Conservation (phyloP, 306 rosid species). For the Castanea sativa region DNA sequence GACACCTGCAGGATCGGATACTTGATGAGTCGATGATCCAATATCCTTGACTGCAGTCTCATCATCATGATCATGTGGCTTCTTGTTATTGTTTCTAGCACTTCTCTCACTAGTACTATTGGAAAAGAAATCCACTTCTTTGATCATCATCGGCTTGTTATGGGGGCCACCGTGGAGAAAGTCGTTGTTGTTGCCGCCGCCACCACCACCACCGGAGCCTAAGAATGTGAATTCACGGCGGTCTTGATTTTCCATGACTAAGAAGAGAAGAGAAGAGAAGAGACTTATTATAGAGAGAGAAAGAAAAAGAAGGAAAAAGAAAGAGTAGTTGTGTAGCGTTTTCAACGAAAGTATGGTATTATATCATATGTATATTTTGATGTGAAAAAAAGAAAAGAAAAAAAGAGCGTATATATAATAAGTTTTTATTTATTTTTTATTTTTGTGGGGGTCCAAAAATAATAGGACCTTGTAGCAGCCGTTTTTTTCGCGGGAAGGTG, state of each 20-base stretch:
- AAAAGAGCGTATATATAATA: no score
- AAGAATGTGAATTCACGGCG: conserved; percentile 37
- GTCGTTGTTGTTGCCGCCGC: background rate
- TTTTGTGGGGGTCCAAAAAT: background rate
- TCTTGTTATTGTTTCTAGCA: background rate
- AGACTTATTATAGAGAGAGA: background rate
- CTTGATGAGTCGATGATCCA: conserved; percentile 16
- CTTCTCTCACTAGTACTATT: background rate
- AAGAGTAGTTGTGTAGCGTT: conserved; percentile 10
- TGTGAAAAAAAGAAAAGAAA: background rate
- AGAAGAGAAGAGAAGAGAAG: background rate
- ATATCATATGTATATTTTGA: background rate
- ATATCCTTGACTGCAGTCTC: background rate
- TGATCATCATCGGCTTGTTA: conserved; percentile 16
- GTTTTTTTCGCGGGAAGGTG: conserved; percentile 10
- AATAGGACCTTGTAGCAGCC: background rate
- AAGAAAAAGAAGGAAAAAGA: background rate
- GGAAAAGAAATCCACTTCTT: conserved; percentile 46
- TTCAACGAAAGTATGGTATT: conserved; percentile 8
- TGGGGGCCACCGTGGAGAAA: background rate
- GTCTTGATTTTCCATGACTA: conserved; percentile 27
- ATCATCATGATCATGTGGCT: background rate
- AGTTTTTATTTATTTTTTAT: no score
- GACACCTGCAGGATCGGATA: background rate
- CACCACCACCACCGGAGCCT: conserved; percentile 16